Conservation (phyloP, 108 stramenopile species). For the Pseudonitzschia multistriata region DNA sequence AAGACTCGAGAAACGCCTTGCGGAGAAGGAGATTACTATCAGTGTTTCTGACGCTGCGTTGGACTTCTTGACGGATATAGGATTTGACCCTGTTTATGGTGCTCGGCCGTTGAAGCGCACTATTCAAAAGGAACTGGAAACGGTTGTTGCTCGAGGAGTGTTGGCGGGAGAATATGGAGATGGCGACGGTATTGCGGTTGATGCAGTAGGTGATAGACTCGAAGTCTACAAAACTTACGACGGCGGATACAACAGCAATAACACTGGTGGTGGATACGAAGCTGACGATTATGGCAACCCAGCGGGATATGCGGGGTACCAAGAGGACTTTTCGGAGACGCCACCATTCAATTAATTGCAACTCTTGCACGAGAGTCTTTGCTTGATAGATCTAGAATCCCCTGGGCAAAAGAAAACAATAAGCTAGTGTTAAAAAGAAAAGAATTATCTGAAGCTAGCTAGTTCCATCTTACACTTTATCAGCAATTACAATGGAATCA, state of each 20-base stretch:
- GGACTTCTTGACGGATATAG: slow-evolving; percentile 77
- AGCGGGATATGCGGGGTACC: slow-evolving; percentile 3
- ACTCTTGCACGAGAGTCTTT: too few relatives aligned
- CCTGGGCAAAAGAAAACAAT: too few relatives aligned
- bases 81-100: slow-evolving; percentile 95
- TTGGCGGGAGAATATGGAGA: slow-evolving; percentile 72
- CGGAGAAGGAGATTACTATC: slow-evolving; percentile 69
- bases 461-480: too few relatives aligned
- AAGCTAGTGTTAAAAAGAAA: too few relatives aligned
- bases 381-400: too few relatives aligned
- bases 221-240: slow-evolving; percentile 21
- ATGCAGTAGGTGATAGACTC: slow-evolving; percentile 33
- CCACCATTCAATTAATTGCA: slow-evolving; percentile 6
- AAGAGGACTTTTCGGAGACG: slow-evolving; percentile 3
- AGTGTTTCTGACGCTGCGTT: slow-evolving; percentile 65
- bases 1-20: slow-evolving; percentile 70
- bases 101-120: slow-evolving; percentile 96
- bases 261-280: neutral
- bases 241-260: slow-evolving; percentile 11
- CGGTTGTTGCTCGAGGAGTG: slow-evolving; percentile 85
- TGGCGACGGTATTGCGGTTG: slow-evolving; percentile 77
- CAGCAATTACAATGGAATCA: too few relatives aligned
- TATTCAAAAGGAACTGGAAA: slow-evolving; percentile 95
- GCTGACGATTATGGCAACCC: slow-evolving; percentile 7
- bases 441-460: too few relatives aligned